Base-by-base conservation (phyloP, 352 stramenopile genomes). In the Globisporangium sylvaticum region DNA sequence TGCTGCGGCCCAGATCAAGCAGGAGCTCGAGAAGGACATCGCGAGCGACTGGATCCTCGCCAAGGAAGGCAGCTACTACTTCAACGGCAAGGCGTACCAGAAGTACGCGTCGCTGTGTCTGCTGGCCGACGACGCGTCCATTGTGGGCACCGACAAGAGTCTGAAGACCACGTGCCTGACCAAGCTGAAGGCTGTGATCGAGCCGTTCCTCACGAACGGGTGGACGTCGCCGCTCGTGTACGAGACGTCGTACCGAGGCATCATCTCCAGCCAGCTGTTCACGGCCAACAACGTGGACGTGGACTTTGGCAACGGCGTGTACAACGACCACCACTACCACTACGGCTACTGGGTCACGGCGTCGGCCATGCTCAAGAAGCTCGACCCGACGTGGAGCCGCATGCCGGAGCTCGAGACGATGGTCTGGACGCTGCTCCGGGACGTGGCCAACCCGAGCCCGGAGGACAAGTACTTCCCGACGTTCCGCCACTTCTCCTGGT, bases 281-380 rank as follows among this genome's bases (percentile, higher is more conserved):
- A 77, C 69, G 9, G 80, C 73, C 18, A 76, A 76, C 4, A 68
- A 81, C 20, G 53, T 80, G 32, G 81, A 87, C 58, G 74, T 74
- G n/a, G 82, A 94, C 52, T 94, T 91, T 57, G 86, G 86, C 54
- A 94, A 86, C 68, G 76, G 72, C 14, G 80, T 92, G 18, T 94
- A 94, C 75, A 94, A 94, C 66, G 86, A 94, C 64, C 82, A 94
- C 72, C 81, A 94, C 65, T 94, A 92, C 62, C 86, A 94, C 69
- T 94, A 81, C 65, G 86, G 83, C 9, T 94, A 94, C 70, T 94
- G 77, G 67, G 71, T 94, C 42, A 78, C 72, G 25, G 78, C 76
- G 0, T 84, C 82, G 0, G 86, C 86, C 1, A 92, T 94, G 24
- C 39, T 90, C 0, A 81, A 78, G 58, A 76, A 88, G 37, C 56